These are phyloP conservation scores for Ceratocystis eucalypticola DNA, from an alignment of 2,329 filamentous ascomycete genomes.

Conservation along the genomic window DNA sequence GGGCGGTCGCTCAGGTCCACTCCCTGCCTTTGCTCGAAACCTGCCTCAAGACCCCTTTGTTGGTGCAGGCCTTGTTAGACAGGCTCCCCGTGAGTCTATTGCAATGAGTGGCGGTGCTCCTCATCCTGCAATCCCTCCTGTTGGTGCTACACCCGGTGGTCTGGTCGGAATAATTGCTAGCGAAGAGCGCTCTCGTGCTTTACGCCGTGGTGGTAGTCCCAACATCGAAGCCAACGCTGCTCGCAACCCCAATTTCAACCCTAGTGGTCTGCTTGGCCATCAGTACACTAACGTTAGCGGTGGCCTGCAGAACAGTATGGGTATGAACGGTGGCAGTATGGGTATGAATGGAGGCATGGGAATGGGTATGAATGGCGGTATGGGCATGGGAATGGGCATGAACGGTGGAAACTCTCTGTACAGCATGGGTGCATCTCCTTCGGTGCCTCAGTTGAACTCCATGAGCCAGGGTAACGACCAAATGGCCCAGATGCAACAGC, in stretches of 20 bases:
- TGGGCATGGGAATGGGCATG: slow-evolving; percentile 16
- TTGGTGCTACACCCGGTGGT: slow-evolving; percentile 45
- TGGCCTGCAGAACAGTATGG: slow-evolving; percentile 23
- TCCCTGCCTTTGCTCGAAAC: slow-evolving; percentile 72
- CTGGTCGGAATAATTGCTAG: slow-evolving; percentile 78
- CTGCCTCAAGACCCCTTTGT: slow-evolving; percentile 76
- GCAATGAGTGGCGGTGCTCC: slow-evolving; percentile 46
- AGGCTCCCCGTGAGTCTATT: slow-evolving; percentile 59
- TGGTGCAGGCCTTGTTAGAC: slow-evolving; percentile 62
- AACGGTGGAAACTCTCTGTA: slow-evolving; percentile 17
- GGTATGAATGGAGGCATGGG: slow-evolving; percentile 24
- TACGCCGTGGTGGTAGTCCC: slow-evolving; percentile 60
- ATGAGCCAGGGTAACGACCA: slow-evolving; percentile 16
- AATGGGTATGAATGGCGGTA: slow-evolving; percentile 10
- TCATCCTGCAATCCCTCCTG: slow-evolving; percentile 30
- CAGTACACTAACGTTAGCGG: slow-evolving; percentile 37
- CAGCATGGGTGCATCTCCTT: slow-evolving; percentile 19
- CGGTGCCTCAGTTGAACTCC: slow-evolving; percentile 24
- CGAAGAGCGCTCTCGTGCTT: slow-evolving; percentile 65
- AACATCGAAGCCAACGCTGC: slow-evolving; percentile 40
- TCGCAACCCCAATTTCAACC: slow-evolving; percentile 25
- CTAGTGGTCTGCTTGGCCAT: slow-evolving; percentile 27
- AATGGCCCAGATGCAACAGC: slow-evolving; percentile 32
- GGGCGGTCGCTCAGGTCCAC: slow-evolving; percentile 28
- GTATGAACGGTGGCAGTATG: slow-evolving; percentile 22